Percentiles rank a stretch among this genome's conserved stretches.
These are phyloP conservation scores for Beauveria medogensis DNA, from an alignment of 2,329 filamentous ascomycete genomes.

Conservation along the genomic window DNA sequence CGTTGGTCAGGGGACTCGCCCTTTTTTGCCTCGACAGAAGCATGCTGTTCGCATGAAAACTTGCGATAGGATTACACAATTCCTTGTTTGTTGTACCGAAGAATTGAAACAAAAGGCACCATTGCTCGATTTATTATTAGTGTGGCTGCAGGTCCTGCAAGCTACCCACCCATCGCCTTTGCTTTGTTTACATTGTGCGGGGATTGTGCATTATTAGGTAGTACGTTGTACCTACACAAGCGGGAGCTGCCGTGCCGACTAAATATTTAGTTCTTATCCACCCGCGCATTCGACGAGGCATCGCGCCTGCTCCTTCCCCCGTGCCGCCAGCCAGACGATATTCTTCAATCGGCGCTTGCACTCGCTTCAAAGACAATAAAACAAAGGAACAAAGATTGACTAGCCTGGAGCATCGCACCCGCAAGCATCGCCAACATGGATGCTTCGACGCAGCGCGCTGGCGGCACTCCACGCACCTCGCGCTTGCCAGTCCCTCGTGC, in stretches of 20 bases:
- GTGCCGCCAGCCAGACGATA: background rate
- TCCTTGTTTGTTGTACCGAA: background rate
- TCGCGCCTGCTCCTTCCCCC: background rate
- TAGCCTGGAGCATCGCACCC: background rate
- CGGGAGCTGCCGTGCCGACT: background rate
- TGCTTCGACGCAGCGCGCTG: slow-evolving; percentile 27
- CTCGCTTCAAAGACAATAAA: no score
- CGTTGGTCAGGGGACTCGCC: no score
- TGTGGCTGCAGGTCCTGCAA: background rate
- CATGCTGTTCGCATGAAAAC: no score
- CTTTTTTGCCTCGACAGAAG: no score
- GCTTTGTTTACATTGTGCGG: slow-evolving; percentile 9
- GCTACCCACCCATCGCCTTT: no score
- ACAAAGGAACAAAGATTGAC: background rate
- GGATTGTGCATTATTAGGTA: background rate
- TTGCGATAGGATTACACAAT: no score
- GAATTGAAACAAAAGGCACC: background rate
- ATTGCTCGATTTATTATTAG: background rate
- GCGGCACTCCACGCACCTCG: slow-evolving; percentile 27
- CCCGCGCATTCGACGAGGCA: background rate
- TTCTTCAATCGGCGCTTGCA: background rate
- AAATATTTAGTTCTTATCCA: background rate
- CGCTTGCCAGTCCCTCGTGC: slow-evolving; percentile 29
- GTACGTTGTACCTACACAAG: background rate
- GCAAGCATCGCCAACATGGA: slow-evolving; percentile 20